A percentile compares a stretch with the other conserved stretches of the same genome.
Conservation (phyloP, 257 asterid genomes). For the Nemophila menziesii region DNA sequence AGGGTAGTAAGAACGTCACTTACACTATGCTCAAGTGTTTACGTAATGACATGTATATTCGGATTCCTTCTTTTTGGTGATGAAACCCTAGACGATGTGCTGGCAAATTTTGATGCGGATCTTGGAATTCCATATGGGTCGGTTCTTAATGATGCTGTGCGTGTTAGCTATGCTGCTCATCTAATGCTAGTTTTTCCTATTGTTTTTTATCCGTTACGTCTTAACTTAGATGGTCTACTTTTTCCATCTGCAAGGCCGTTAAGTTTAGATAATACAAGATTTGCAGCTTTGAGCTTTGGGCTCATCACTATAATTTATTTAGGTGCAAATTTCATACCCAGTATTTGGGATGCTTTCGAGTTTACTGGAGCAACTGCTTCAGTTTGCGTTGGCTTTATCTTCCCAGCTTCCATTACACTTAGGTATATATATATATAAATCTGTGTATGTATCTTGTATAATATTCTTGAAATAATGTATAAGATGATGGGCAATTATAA, state of each 20-base stretch:
- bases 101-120: conserved; percentile 77
- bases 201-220: conserved; percentile 66
- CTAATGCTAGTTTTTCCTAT: conserved; percentile 97
- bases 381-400: conserved; percentile 80
- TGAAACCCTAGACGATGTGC: conserved; percentile 83
- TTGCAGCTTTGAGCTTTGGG: conserved; percentile 59
- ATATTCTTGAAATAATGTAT: too few species aligned
- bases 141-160: conserved; percentile 72
- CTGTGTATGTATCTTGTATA: too few species aligned
- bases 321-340: conserved; percentile 93
- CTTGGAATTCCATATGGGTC: conserved; percentile 86
- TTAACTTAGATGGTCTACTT: conserved; percentile 84
- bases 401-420: conserved; percentile 78
- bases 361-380: conserved; percentile 99
- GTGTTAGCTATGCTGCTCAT: conserved; percentile 93
- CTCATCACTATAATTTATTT: conserved; percentile 53
- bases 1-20: conserved; percentile 76
- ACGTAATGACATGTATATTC: conserved; percentile 74
- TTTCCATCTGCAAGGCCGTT: conserved; percentile 80
- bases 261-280: conserved; percentile 59
- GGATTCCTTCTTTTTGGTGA: conserved; percentile 93
- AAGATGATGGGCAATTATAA: too few species aligned
- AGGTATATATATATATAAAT: too few species aligned
- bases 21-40: conserved; percentile 72
- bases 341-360: conserved; percentile 99